These are phyloP conservation scores for Lathyrus aphaca DNA, from an alignment of 306 rosid species.

Conservation along the genomic window DNA sequence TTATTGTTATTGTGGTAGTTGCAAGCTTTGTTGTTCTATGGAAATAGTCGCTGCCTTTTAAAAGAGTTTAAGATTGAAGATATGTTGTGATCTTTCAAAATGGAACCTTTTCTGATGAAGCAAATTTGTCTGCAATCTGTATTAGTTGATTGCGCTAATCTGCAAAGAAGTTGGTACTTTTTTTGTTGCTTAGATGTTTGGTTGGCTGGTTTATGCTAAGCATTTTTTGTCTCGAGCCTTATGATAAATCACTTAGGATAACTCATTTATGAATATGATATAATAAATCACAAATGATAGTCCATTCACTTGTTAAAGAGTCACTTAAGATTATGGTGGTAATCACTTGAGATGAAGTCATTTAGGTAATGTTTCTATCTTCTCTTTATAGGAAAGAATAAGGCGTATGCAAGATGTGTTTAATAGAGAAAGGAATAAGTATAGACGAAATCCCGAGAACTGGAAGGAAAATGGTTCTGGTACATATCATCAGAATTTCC, in stretches of 20 bases:
- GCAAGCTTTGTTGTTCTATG: not conserved
- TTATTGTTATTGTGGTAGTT: not conserved
- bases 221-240: conserved; percentile 12
- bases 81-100: conserved; percentile 13
- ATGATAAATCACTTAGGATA: not conserved
- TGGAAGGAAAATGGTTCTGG: conserved; percentile 75
- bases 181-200: conserved; percentile 23
- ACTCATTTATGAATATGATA: too few species aligned
- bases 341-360: not conserved
- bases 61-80: conserved; percentile 9
- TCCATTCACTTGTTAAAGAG: too few species aligned
- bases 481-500: conserved; percentile 66
- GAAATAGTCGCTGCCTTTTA: not conserved
- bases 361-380: conserved; percentile 18
- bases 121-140: conserved; percentile 8
- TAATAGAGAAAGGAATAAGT: conserved; percentile 89
- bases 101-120: conserved; percentile 18
- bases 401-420: conserved; percentile 92
- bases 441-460: conserved; percentile 62
- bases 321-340: not conserved
- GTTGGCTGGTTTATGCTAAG: conserved; percentile 5
- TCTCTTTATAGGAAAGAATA: conserved; percentile 72
- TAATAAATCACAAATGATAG: too few species aligned
- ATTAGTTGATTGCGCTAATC: conserved; percentile 13
- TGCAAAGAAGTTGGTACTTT: not conserved